Conservation (phyloP, 2,329 filamentous ascomycete species). For the Thelonectria discophora region DNA sequence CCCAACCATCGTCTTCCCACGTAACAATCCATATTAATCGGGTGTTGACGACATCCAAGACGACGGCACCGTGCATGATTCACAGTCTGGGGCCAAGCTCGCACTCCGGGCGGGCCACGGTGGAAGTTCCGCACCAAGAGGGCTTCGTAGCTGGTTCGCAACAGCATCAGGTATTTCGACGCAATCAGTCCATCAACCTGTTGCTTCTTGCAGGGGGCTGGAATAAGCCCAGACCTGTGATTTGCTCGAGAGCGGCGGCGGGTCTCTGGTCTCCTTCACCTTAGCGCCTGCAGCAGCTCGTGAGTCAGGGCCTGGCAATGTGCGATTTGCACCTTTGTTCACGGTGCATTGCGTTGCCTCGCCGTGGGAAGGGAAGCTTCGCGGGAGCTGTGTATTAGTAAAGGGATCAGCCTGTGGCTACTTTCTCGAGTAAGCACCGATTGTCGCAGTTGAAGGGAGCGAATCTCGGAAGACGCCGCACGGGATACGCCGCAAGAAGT, state of each 20-base stretch:
- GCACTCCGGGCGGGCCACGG: conserved; percentile 15
- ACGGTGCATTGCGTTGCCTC: conserved; percentile 20
- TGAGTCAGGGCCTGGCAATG: conserved; percentile 30
- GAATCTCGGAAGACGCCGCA: conserved; percentile 22
- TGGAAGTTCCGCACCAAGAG: conserved; percentile 14
- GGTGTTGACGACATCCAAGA: not conserved
- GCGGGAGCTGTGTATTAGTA: not conserved
- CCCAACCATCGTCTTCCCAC: conserved; percentile 13
- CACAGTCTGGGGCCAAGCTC: conserved; percentile 5
- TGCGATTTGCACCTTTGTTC: conserved; percentile 15
- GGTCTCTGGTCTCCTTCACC: conserved; percentile 35
- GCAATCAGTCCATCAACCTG: conserved; percentile 42
- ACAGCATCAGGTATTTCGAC: conserved; percentile 37
- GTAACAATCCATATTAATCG: not conserved
- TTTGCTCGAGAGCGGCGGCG: conserved; percentile 34
- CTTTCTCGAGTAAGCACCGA: conserved; percentile 15
- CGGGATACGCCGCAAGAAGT: conserved; percentile 11
- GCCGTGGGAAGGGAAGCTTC: conserved; percentile 3
- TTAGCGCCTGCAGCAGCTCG: conserved; percentile 34
- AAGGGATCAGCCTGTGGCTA: conserved; percentile 15
- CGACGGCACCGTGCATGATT: conserved; percentile 9
- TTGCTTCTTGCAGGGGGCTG: conserved; percentile 31
- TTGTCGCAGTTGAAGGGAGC: conserved; percentile 7
- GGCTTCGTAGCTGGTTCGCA: conserved; percentile 22
- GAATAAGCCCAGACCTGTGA: conserved; percentile 28